Evolutionary conservation across 1,284 basidiomycete genomes (phyloP).

Genomic region (Ustilago cynodontis): DNA sequence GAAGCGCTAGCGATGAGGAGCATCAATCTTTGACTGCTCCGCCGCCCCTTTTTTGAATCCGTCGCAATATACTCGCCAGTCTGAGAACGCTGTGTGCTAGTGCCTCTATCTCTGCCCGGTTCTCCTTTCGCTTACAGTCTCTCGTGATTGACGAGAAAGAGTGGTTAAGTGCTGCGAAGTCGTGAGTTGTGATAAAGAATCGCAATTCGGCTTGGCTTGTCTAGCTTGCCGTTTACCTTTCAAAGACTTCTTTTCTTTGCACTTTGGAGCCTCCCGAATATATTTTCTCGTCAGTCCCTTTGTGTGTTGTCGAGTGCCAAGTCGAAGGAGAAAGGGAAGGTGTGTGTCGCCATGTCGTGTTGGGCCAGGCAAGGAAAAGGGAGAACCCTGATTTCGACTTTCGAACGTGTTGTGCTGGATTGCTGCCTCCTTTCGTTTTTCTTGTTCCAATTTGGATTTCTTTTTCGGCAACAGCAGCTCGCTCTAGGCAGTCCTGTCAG

Average conservation of each 20-base stretch:
- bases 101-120: not conserved
- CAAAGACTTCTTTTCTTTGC: not conserved
- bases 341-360: not conserved
- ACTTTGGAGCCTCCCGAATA: not conserved
- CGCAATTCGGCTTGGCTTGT: not conserved
- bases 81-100: not conserved
- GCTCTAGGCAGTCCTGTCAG: constrained; percentile 8
- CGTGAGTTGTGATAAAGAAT: not conserved
- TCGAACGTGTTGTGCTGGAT: constrained; percentile 7
- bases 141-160: not conserved
- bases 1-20: constrained; percentile 1
- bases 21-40: not conserved
- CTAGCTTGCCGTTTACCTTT: not conserved
- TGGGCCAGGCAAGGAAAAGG: not conserved
- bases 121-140: not conserved
- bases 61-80: not conserved
- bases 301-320: not conserved
- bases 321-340: not conserved
- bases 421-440: not conserved
- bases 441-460: not conserved
- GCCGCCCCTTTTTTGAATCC: not conserved
- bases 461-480: constrained; percentile 7
- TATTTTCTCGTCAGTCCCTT: not conserved
- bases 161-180: not conserved
- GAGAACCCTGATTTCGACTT: constrained; percentile 10